A percentile compares a stretch with the other conserved stretches of the same genome.
These are phyloP conservation scores for Wickerhamiella kazuoi DNA, from an alignment of 805 yeast genomes.

Conservation along the genomic window DNA sequence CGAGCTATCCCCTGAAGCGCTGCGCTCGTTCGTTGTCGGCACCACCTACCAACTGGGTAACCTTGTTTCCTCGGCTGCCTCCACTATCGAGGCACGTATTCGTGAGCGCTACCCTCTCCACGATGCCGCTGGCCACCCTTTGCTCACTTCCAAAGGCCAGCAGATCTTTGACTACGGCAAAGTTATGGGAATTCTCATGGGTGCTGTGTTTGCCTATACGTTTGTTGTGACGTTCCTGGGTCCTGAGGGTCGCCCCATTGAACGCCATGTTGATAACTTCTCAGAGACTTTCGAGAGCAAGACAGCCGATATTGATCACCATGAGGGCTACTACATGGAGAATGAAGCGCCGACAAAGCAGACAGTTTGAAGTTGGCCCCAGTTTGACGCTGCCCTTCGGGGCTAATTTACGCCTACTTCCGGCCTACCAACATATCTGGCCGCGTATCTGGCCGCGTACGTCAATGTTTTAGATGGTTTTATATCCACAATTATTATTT, in stretches of 20 bases:
- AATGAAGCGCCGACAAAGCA: background rate
- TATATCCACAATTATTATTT: no score
- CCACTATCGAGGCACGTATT: slow-evolving; percentile 50
- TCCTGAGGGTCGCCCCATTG: slow-evolving; percentile 27
- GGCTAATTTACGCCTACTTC: no score
- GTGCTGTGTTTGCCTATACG: slow-evolving; percentile 40
- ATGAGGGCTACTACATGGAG: background rate
- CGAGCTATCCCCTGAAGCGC: slow-evolving; percentile 48
- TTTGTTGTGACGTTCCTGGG: slow-evolving; percentile 34
- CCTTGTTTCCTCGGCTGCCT: slow-evolving; percentile 50
- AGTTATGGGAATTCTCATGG: slow-evolving; percentile 54
- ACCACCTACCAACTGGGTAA: slow-evolving; percentile 56
- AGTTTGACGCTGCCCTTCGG: no score
- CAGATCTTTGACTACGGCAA: slow-evolving; percentile 40
- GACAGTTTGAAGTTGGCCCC: background rate
- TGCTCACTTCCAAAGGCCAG: slow-evolving; percentile 20
- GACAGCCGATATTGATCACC: slow-evolving; percentile 2
- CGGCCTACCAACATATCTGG: no score
- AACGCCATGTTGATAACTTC: slow-evolving; percentile 7
- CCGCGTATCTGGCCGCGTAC: no score
- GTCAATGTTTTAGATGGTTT: no score
- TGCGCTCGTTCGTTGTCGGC: slow-evolving; percentile 45
- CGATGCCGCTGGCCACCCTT: no score
- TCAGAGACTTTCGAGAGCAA: slow-evolving; percentile 4
- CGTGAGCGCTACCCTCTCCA: slow-evolving; percentile 42